Conservation (phyloP, 352 stramenopile species). For the Thraustochytrium striatum region DNA sequence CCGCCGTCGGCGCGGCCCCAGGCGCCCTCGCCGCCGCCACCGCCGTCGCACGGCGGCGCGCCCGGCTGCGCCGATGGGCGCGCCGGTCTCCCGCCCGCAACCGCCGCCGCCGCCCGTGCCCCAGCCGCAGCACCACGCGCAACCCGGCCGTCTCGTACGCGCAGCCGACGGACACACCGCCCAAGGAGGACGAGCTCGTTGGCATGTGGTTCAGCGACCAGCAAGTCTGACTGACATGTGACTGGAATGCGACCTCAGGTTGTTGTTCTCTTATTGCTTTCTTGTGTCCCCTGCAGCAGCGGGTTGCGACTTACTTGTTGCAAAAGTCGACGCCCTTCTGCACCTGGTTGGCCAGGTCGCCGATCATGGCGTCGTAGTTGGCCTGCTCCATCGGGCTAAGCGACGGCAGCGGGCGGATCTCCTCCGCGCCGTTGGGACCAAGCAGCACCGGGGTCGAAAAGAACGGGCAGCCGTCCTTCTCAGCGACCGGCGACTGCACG, state of each 20-base stretch:
- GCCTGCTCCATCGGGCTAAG: constrained; percentile 64
- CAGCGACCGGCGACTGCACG: constrained; percentile 91
- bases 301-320: constrained; percentile 59
- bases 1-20: background rate
- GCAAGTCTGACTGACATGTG: no score
- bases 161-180: background rate
- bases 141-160: background rate
- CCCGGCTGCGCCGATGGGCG: no score
- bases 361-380: constrained; percentile 81
- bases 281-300: background rate
- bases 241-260: no score
- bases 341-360: constrained; percentile 75
- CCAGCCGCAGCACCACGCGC: background rate
- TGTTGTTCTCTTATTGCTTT: no score
- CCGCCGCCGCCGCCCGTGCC: background rate
- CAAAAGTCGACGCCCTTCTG: constrained; percentile 76
- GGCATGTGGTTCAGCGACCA: constrained; percentile 4
- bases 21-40: background rate
- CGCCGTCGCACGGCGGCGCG: background rate
- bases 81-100: background rate
- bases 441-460: constrained; percentile 73
- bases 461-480: constrained; percentile 54
- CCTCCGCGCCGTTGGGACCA: constrained; percentile 74
- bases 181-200: background rate
- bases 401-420: constrained; percentile 62